Percentiles rank a stretch among this genome's conserved stretches.
These are phyloP conservation scores for Puccinia coronata DNA, from an alignment of 1,284 basidiomycete species.

Conservation along the genomic window DNA sequence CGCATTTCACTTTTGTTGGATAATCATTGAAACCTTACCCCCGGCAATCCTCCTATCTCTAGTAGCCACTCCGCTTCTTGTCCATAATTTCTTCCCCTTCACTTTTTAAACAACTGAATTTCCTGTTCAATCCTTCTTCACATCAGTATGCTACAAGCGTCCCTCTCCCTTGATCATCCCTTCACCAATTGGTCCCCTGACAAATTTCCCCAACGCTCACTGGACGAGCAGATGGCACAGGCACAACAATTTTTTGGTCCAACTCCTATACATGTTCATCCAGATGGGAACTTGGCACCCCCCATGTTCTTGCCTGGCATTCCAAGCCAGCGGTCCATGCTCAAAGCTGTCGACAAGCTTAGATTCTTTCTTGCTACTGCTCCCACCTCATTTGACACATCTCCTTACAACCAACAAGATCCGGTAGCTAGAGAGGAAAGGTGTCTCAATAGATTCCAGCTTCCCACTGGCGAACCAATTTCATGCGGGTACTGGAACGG, in stretches of 20 bases:
- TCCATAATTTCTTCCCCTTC: constrained; percentile 7
- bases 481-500: constrained; percentile 86
- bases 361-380: constrained; percentile 84
- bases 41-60: constrained; percentile 5
- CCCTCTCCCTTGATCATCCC: constrained; percentile 37
- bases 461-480: constrained; percentile 81
- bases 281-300: constrained; percentile 45
- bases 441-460: constrained; percentile 72
- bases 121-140: constrained; percentile 30
- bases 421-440: constrained; percentile 54
- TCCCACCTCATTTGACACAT: constrained; percentile 58
- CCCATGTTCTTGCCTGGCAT: constrained; percentile 48
- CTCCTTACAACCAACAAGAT: constrained; percentile 53
- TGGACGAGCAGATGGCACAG: constrained; percentile 43
- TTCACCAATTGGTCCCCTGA: constrained; percentile 32
- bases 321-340: constrained; percentile 49
- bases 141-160: constrained; percentile 42
- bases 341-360: constrained; percentile 66
- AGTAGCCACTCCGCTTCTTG: neutral
- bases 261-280: constrained; percentile 47
- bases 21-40: constrained; percentile 4
- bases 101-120: neutral
- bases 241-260: constrained; percentile 48
- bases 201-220: constrained; percentile 9
- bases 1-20: constrained; percentile 1